Conservation (phyloP, 805 yeast genomes). For the Ogataea corticis region DNA sequence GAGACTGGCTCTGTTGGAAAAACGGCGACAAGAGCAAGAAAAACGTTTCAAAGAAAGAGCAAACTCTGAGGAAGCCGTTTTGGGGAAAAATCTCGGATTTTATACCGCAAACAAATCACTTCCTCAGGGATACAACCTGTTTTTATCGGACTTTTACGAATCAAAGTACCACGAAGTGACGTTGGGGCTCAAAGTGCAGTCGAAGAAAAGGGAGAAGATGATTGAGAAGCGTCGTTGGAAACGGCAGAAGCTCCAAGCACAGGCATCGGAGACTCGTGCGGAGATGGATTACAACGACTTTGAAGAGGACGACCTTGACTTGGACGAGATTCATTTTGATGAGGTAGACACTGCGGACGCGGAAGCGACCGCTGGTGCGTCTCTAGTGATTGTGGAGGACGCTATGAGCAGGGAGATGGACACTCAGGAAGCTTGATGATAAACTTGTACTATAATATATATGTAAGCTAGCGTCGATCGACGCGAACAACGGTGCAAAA, state of each 20-base stretch:
- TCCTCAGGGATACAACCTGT: conserved; percentile 26
- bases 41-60: conserved; percentile 33
- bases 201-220: conserved; percentile 32
- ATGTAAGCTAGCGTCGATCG: conserved; percentile 1
- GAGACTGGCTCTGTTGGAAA: conserved; percentile 40
- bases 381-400: not conserved
- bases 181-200: conserved; percentile 33
- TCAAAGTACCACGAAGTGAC: conserved; percentile 25
- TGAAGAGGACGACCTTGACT: conserved; percentile 34
- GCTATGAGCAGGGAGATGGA: not conserved
- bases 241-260: conserved; percentile 30
- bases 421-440: not conserved
- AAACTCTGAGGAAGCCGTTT: conserved; percentile 33
- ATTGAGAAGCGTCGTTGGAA: conserved; percentile 31
- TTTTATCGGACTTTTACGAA: conserved; percentile 19
- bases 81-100: conserved; percentile 35
- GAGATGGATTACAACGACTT: conserved; percentile 11
- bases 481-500: not conserved
- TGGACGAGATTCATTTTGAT: conserved; percentile 28
- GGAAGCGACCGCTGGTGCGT: not conserved
- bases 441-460: not conserved
- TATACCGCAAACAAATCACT: conserved; percentile 25
- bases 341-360: not conserved
- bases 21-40: conserved; percentile 36
- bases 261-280: conserved; percentile 12